A percentile compares a stretch with the other conserved stretches of the same genome.
Conservation (phyloP, 345 rosid genomes). For the Clausena lansium region DNA sequence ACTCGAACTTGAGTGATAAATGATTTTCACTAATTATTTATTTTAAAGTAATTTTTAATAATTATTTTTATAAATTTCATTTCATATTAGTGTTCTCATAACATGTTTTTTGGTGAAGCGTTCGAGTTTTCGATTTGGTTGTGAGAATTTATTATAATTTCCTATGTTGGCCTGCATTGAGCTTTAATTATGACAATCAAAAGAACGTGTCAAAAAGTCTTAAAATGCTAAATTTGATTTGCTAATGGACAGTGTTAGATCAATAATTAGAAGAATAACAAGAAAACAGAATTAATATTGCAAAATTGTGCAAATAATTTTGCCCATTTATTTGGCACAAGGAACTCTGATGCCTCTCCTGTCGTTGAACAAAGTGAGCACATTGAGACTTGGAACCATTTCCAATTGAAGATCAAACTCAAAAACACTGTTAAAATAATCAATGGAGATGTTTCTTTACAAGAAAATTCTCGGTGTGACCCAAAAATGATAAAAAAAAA, state of each 20-base stretch:
- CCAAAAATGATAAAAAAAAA: constrained; percentile 23
- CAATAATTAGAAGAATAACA: not conserved
- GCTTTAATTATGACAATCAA: too few relatives aligned
- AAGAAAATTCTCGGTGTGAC: constrained; percentile 27
- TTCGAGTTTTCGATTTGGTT: too few relatives aligned
- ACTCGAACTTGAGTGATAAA: too few relatives aligned
- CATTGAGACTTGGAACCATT: constrained; percentile 7
- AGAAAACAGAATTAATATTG: not conserved
- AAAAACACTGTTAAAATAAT: constrained; percentile 40
- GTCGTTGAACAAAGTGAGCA: not conserved
- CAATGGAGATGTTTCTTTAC: constrained; percentile 48
- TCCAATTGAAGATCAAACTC: constrained; percentile 27
- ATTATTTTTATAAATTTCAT: too few relatives aligned
- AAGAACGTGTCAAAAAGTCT: too few relatives aligned
- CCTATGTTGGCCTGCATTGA: too few relatives aligned
- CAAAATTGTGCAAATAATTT: not conserved
- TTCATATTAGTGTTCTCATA: too few relatives aligned
- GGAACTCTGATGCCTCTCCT: not conserved
- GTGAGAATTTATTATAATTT: too few relatives aligned
- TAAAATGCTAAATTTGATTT: not conserved
- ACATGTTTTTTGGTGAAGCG: too few relatives aligned
- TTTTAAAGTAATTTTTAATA: too few relatives aligned
- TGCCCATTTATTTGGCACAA: not conserved
- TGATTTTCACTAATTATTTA: too few relatives aligned
- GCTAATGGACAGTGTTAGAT: not conserved